Base-by-base conservation (phyloP, 2,329 filamentous ascomycete genomes). In the Beauveria bassiana region DNA sequence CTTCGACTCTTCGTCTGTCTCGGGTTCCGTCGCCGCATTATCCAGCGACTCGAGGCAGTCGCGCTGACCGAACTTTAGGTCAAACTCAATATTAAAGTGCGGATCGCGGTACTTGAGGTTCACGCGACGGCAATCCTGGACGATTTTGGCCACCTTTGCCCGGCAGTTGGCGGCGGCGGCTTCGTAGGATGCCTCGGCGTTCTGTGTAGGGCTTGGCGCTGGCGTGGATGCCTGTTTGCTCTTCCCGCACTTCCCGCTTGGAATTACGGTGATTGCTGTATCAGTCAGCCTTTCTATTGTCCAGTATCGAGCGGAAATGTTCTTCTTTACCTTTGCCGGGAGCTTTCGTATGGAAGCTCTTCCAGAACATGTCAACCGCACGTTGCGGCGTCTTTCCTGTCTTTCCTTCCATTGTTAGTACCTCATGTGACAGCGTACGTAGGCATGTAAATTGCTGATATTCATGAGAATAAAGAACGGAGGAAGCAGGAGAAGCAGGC, bases 41-140 rank as follows among this genome's bases (percentile, higher is more conserved):
- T 70, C 69, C 22, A 80, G 75, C 42, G 75, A 76, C 62, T 79
- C 72, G 26, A 83, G 74, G 38, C 79, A 84, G 67, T 85, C 79
- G 47, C 76, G 75, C 62, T 70, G 73, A n/a, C 76, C 74, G 43
- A 78, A 77, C 74, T 90, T 89, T 64, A 92, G 79, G 71, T 93
- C 90, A 43, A 83, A 78, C 70, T 95, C 91, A 57, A 96, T 85
- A 70, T 96, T 89, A 70, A 96, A 96, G 71, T 95, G 86, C n/a
- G 87, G 84, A 70, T 96, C 91, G 18, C 88, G 83, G 70, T 96
- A 96, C 73, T 91, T 93, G 69, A 91, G 88, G 73, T 96, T 96
- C 62, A 91, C 79, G 9, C 89, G 82, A 24, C 85, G 80, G 71
- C 91, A 96, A 69, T 86, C 84, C 62, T 78, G 78, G 54, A 84